These are phyloP conservation scores for Podospora didyma DNA, from an alignment of 495 filamentous ascomycete genomes.

Conservation along the genomic window DNA sequence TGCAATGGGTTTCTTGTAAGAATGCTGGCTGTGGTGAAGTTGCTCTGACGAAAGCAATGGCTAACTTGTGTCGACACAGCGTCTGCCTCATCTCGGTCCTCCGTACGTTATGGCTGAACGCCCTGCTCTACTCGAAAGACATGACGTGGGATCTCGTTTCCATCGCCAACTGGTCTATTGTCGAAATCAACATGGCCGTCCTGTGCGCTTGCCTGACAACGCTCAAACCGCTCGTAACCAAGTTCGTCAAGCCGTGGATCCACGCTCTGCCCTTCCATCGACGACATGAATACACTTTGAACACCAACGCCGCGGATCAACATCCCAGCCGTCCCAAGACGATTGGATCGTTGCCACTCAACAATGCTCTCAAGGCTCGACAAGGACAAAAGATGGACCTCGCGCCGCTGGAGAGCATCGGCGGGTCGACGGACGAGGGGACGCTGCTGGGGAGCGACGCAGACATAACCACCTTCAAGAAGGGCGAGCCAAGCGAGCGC, in stretches of 20 bases:
- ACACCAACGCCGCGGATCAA: too few species aligned
- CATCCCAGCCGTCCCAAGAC: neutral
- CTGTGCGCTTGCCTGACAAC: slow-evolving; percentile 28
- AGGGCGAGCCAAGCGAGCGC: too few species aligned
- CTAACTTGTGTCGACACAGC: too few species aligned
- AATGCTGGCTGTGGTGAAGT: neutral
- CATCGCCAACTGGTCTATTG: slow-evolving; percentile 25
- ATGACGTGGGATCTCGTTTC: slow-evolving; percentile 5
- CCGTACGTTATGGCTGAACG: slow-evolving; percentile 16
- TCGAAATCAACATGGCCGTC: slow-evolving; percentile 29
- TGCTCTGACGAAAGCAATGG: neutral
- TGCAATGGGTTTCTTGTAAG: slow-evolving; percentile 20
- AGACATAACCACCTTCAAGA: too few species aligned
- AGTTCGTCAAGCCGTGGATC: neutral
- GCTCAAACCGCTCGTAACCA: slow-evolving; percentile 21
- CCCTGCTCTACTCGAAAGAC: slow-evolving; percentile 16
- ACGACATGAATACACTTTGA: too few species aligned
- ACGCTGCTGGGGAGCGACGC: too few species aligned
- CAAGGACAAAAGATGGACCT: too few species aligned
- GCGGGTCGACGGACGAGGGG: too few species aligned
- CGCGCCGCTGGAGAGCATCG: too few species aligned
- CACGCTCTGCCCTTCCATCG: too few species aligned
- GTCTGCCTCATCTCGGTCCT: slow-evolving; percentile 29
- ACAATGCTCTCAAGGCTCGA: too few species aligned
- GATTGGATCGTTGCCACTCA: neutral